A percentile compares a stretch with the other conserved stretches of the same genome.
phyloP scores from a whole-genome alignment of 768 basidiomycete genomes.

The Naganishia vaughanmartiniae region DNA sequence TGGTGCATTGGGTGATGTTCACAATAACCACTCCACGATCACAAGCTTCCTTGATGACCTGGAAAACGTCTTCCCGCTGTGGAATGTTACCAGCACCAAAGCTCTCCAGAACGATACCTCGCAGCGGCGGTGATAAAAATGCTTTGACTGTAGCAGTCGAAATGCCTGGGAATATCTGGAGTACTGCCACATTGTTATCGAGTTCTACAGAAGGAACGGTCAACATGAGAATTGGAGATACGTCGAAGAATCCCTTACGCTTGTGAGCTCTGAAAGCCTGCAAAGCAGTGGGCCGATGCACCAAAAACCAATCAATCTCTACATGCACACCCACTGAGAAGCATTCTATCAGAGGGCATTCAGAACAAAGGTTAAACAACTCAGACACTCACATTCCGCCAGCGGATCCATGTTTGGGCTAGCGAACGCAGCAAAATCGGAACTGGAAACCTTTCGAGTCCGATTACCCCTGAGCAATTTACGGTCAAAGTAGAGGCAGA shows the following conservation, averaged over 20 bases:
- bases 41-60: constrained; percentile 75
- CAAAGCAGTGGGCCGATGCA: constrained; percentile 75
- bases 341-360: not conserved
- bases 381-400: constrained; percentile 72
- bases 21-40: constrained; percentile 75
- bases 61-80: constrained; percentile 69
- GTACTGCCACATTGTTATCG: constrained; percentile 29
- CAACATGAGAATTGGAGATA: too few species aligned
- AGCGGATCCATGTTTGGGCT: constrained; percentile 81
- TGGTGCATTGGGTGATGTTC: constrained; percentile 84
- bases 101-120: constrained; percentile 82
- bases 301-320: constrained; percentile 74
- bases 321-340: constrained; percentile 2
- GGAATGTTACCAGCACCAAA: constrained; percentile 94
- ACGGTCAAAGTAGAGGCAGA: constrained; percentile 79
- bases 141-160: constrained; percentile 69
- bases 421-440: constrained; percentile 75
- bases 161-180: constrained; percentile 74
- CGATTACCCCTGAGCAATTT: constrained; percentile 67
- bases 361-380: not conserved
- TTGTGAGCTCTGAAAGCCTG: constrained; percentile 79
- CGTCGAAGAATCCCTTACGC: constrained; percentile 52
- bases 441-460: constrained; percentile 63
- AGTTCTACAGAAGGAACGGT: constrained; percentile 20
- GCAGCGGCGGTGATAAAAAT: constrained; percentile 66